Base-by-base conservation (phyloP, 2,329 filamentous ascomycete species). In the Aspergillus viridinutans region DNA sequence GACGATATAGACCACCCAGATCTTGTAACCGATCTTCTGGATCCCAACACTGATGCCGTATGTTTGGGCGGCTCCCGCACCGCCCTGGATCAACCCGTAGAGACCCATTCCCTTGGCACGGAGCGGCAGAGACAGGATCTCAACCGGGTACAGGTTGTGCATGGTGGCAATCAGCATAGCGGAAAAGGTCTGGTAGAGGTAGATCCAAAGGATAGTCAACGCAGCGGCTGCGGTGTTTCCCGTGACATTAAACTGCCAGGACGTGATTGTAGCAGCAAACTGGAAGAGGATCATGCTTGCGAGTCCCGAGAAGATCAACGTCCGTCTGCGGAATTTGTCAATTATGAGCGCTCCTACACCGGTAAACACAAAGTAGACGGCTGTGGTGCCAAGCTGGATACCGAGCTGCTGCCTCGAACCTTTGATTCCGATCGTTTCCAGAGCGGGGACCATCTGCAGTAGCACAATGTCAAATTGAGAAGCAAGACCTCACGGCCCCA, bases 11-110 rank as follows among this genome's bases (percentile, higher is more conserved):
- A 83, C 72, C 51, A 73, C 73, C 77, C 78, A 81, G 49, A 81
- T 80, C 69, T 80, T 81, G 59, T 81, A 81, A 0, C 78, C 78
- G 0, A 81, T 61, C 57, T 78, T 77, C 12, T 67, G 58, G 52
- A 81, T 79, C 0, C 77, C 79, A 10, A 80, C 72, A 1, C 72
- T 73, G 52, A 81, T 81, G 4, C 78, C 79, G 55, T 81, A 80
- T 21, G 67, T 75, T 58, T 79, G 74, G 2, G 75, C 71, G 2
- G 76, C 75, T 20, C 76, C 75, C 4, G 76, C 76, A 10, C 68
- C 75, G 21, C 76, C 76, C 63, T 80, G 77, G 20, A 80, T 76
- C 48, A 79, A 67, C 53, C 72, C 69, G 58, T 78, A 79, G 20
- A 78, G 58, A 10, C 77, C 77, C 74, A 80, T 79, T 21, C 76